Percentiles rank a stretch among this genome's conserved stretches.
These are phyloP conservation scores for Ceratobasidium sp. DNA, from an alignment of 1,284 basidiomycete genomes.

Conservation along the genomic window DNA sequence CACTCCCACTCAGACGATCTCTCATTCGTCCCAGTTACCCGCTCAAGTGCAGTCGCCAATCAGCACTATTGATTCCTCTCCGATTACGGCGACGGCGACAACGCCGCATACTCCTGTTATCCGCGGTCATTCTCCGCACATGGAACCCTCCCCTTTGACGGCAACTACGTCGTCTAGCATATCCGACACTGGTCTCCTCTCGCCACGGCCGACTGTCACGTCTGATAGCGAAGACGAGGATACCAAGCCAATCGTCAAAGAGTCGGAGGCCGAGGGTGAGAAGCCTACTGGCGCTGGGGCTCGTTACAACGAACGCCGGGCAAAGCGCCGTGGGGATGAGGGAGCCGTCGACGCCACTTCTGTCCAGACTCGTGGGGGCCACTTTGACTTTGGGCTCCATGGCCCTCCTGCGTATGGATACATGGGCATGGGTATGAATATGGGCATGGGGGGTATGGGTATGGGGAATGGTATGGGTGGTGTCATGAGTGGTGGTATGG, in stretches of 20 bases:
- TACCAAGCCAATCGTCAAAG: slow-evolving; percentile 4
- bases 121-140: slow-evolving; percentile 3
- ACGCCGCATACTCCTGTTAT: slow-evolving; percentile 6
- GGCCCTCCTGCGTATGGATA: background rate
- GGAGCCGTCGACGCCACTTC: slow-evolving; percentile 2
- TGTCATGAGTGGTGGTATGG: no score
- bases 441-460: slow-evolving; percentile 19
- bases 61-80: slow-evolving; percentile 5
- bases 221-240: slow-evolving; percentile 25
- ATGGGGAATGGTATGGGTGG: background rate
- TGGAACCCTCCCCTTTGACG: slow-evolving; percentile 19
- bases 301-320: slow-evolving; percentile 12
- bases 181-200: slow-evolving; percentile 13
- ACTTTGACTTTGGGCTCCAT: slow-evolving; percentile 5
- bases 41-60: slow-evolving; percentile 12
- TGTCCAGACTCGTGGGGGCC: slow-evolving; percentile 9
- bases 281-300: slow-evolving; percentile 12
- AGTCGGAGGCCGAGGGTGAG: slow-evolving; percentile 14
- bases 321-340: background rate
- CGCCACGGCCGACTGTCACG: background rate
- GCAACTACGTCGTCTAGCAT: slow-evolving; percentile 13
- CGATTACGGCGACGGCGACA: background rate
- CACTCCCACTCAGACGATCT: slow-evolving; percentile 33
- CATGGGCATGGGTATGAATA: background rate
- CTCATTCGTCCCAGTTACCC: slow-evolving; percentile 14